Percentiles rank a stretch among this genome's conserved stretches.
phyloP scores from a whole-genome alignment of 192 early-diverging fungal genomes.

The Podila horticola region DNA sequence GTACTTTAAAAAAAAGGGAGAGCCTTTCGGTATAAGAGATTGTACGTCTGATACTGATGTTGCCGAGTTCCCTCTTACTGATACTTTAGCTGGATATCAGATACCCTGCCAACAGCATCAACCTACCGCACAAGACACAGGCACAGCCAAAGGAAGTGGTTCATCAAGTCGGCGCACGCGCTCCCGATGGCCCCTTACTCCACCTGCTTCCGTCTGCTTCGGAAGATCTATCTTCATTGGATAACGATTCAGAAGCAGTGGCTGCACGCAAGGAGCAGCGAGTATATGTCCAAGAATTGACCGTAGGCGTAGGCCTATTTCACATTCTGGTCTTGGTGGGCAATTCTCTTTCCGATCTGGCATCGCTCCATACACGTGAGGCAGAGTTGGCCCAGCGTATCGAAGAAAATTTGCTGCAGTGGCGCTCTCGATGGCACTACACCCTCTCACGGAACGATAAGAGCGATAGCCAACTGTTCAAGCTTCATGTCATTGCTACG shows the following conservation, averaged over 20 bases:
- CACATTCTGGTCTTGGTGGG: too few species aligned
- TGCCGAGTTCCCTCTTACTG: background rate
- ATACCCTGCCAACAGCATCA: background rate
- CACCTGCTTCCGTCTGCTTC: too few species aligned
- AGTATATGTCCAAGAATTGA: too few species aligned
- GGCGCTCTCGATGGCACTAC: background rate
- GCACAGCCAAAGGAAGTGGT: background rate
- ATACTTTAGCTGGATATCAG: background rate
- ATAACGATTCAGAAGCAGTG: too few species aligned
- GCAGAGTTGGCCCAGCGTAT: conserved; percentile 13
- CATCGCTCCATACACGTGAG: background rate
- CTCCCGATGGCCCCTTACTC: background rate
- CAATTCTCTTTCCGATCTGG: too few species aligned
- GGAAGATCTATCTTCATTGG: too few species aligned
- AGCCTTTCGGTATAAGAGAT: too few species aligned
- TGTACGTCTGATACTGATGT: background rate
- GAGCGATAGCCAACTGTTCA: conserved; percentile 7
- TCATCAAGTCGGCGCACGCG: background rate
- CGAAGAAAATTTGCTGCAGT: background rate
- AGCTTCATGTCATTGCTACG: conserved; percentile 20
- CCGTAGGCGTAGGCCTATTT: too few species aligned
- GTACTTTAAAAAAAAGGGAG: too few species aligned
- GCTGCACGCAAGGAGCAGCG: too few species aligned
- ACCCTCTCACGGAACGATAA: too few species aligned
- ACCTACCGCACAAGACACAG: background rate